Base-by-base conservation (phyloP, 225 moss, liverwort and hornwort genomes). In the Straminergon stramineum region DNA sequence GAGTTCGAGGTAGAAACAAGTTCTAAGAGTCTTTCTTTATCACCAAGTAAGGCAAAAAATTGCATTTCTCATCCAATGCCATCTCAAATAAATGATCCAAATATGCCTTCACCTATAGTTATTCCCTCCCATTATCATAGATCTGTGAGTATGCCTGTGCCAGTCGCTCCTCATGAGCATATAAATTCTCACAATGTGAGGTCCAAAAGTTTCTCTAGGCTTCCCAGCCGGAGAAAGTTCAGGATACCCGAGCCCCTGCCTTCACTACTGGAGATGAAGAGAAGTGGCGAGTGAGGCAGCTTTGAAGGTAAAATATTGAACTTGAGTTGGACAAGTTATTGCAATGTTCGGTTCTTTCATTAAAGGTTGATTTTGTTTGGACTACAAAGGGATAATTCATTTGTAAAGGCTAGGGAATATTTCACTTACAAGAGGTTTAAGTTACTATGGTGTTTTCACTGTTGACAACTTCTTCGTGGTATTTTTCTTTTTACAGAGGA, bases 161-260 rank as follows among this genome's bases (percentile, higher is more conserved):
- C 87, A 30, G 75, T 43, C 45, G 82, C 85, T 78, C 23, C 62
- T 75, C 67, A 67, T 45, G 85, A 61, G 66, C 53, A 83, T 32
- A 62, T 57, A 27, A 63, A 74, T 56, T 51, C 41, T 69, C 87
- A 51, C 10, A 60, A 68, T 71, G 55, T 78, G 78, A 88, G 91
- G 79, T 91, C 86, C 55, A 88, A 79, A 83, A 93, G 90, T 60
- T 56, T 93, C 24, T 65, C 88, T 32, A 52, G 90, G 66, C 30
- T 91, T 53, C 88, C 88, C 32, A 73, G 79, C 20, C 88, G 93
- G 74, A 93, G 93, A 84, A 90, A 79, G 71, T 88, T 75, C 56
- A 88, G 88, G 73, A 86, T 91, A 61, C 93, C 93, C n/a, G 87
- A 91, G 3, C 93, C 91, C 67, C 62, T 93, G 83, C 93, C 91